Percentiles rank a stretch among this genome's conserved stretches.
Conservation (phyloP, 116 monocot species). For the Phalaenopsis hybrid region DNA sequence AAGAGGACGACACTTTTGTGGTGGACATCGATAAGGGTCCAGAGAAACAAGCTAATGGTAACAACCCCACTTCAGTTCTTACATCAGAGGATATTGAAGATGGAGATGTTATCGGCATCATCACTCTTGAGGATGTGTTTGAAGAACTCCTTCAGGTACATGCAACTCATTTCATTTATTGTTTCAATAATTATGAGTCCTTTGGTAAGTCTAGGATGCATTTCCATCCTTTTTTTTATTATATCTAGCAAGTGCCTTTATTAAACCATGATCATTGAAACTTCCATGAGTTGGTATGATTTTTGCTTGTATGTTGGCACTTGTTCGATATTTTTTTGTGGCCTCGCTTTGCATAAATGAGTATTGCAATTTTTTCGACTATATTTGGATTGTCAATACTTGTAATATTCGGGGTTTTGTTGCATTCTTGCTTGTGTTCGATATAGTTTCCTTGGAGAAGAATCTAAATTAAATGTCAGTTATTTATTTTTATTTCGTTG, state of each 20-base stretch:
- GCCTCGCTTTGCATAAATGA: too few species aligned
- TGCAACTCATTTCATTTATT: not conserved
- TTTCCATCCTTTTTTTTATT: too few species aligned
- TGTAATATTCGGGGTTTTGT: too few species aligned
- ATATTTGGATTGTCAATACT: too few species aligned
- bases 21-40: constrained; percentile 57
- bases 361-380: too few species aligned
- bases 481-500: not conserved
- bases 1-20: constrained; percentile 31
- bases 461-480: not conserved
- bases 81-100: constrained; percentile 77
- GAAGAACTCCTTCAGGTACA: constrained; percentile 94
- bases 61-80: constrained; percentile 15
- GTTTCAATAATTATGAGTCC: too few species aligned
- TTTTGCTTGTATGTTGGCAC: too few species aligned
- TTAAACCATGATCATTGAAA: too few species aligned
- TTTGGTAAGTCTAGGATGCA: too few species aligned
- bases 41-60: constrained; percentile 33
- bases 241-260: too few species aligned
- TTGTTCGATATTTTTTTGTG: too few species aligned
- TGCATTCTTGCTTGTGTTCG: not conserved
- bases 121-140: constrained; percentile 99
- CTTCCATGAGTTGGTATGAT: too few species aligned
- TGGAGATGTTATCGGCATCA: constrained; percentile 96
- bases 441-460: not conserved